These are phyloP conservation scores for Chlamydomonas incerta DNA, from an alignment of 139 green algal species.

Conservation along the genomic window DNA sequence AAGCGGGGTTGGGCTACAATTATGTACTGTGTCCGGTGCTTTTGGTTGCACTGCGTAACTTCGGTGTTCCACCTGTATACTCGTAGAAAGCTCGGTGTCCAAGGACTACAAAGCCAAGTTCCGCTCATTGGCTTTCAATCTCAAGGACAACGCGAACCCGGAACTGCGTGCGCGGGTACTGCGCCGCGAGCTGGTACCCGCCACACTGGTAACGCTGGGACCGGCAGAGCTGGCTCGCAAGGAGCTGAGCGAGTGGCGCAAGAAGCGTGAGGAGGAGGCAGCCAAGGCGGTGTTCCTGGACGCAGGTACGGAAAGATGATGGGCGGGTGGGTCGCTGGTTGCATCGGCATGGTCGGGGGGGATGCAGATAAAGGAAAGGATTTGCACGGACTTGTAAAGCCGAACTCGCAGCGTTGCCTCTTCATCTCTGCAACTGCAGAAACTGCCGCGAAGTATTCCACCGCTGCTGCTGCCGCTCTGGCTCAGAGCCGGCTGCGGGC, in stretches of 20 bases:
- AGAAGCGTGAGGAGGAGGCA: conserved; percentile 80
- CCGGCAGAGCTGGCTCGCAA: conserved; percentile 66
- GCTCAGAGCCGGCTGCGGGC: not conserved
- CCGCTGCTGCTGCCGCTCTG: conserved; percentile 58
- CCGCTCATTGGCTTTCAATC: conserved; percentile 88
- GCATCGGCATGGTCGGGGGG: too few relatives aligned
- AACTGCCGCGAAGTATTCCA: conserved; percentile 68
- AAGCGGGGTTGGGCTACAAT: not conserved
- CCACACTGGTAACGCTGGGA: conserved; percentile 64
- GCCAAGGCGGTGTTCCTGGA: conserved; percentile 82
- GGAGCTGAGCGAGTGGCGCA: conserved; percentile 80
- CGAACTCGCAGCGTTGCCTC: too few relatives aligned
- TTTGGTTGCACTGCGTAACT: not conserved
- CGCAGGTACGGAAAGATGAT: conserved; percentile 33
- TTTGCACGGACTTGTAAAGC: too few relatives aligned
- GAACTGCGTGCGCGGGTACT: conserved; percentile 77
- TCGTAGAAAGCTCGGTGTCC: conserved; percentile 53
- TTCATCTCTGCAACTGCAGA: conserved; percentile 47
- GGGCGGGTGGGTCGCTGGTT: not conserved
- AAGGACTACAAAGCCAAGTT: conserved; percentile 91
- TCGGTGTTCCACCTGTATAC: too few relatives aligned
- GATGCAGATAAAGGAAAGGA: too few relatives aligned
- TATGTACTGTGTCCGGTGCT: not conserved
- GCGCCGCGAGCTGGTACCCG: conserved; percentile 59
- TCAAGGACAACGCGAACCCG: conserved; percentile 83